phyloP scores from a whole-genome alignment of 495 filamentous ascomycete genomes.

The Bacidia gigantensis region DNA sequence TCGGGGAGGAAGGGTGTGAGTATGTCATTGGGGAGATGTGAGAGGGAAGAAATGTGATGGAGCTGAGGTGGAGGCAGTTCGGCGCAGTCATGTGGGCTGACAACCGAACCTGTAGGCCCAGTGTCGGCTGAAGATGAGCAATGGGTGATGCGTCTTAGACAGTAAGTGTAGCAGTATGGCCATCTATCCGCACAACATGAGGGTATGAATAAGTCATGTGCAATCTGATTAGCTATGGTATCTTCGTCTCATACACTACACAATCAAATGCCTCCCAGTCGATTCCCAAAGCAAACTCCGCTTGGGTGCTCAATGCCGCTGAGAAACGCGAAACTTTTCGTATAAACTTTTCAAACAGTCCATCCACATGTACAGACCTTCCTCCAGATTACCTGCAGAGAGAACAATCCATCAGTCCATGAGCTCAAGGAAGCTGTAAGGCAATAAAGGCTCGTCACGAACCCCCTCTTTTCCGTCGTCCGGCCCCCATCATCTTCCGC shows the following conservation, averaged over 20 bases:
- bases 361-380: background rate
- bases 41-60: too few species aligned
- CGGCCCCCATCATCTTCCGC: slow-evolving; percentile 17
- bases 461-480: slow-evolving; percentile 6
- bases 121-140: too few species aligned
- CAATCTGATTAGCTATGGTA: background rate
- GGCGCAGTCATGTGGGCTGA: background rate
- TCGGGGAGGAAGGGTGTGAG: slow-evolving; percentile 62
- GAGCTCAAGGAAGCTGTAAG: background rate
- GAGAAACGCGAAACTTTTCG: background rate
- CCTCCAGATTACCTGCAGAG: background rate
- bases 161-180: background rate
- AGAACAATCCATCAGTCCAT: background rate
- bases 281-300: background rate
- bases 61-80: background rate
- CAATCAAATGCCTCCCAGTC: background rate
- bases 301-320: background rate
- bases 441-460: background rate
- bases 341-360: background rate
- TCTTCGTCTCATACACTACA: background rate
- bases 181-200: background rate
- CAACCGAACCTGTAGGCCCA: too few species aligned
- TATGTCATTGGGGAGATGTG: slow-evolving; percentile 59
- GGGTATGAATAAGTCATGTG: background rate
- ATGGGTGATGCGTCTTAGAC: too few species aligned